phyloP scores from a whole-genome alignment of 75 land plant species.

The Adiantum capillusveneris region DNA sequence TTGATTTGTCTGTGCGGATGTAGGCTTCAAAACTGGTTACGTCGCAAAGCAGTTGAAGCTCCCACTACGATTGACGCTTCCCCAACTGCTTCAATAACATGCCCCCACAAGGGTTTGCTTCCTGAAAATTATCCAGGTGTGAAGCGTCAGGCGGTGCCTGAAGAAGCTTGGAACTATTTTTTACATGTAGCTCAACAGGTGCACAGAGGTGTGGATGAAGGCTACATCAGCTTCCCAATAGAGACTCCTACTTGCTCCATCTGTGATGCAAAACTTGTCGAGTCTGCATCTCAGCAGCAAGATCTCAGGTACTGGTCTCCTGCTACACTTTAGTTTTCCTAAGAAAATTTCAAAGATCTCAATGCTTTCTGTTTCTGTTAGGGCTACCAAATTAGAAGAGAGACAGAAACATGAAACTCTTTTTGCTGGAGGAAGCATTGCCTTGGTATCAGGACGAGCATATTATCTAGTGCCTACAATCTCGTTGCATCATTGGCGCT shows the following conservation, averaged over 20 bases:
- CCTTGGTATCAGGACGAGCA: conserved; percentile 34
- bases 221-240: conserved; percentile 47
- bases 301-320: conserved; percentile 77
- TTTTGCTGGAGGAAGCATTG: conserved; percentile 45
- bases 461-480: conserved; percentile 80
- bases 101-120: conserved; percentile 73
- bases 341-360: no score
- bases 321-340: no score
- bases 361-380: conserved; percentile 22
- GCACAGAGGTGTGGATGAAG: conserved; percentile 36
- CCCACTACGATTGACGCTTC: conserved; percentile 86
- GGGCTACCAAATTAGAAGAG: conserved; percentile 70
- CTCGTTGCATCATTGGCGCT: conserved; percentile 81
- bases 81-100: conserved; percentile 76
- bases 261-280: conserved; percentile 51
- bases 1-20: conserved; percentile 2
- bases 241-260: conserved; percentile 46
- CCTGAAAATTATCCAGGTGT: conserved; percentile 90
- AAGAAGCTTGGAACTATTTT: conserved; percentile 68
- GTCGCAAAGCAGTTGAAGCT: conserved; percentile 64
- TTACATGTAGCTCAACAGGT: conserved; percentile 45
- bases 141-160: conserved; percentile 74
- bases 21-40: conserved; percentile 87
- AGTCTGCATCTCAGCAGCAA: conserved; percentile 55
- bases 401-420: conserved; percentile 84